Base-by-base conservation (phyloP, 2,329 filamentous ascomycete species). In the Fusarium cyanostomum region DNA sequence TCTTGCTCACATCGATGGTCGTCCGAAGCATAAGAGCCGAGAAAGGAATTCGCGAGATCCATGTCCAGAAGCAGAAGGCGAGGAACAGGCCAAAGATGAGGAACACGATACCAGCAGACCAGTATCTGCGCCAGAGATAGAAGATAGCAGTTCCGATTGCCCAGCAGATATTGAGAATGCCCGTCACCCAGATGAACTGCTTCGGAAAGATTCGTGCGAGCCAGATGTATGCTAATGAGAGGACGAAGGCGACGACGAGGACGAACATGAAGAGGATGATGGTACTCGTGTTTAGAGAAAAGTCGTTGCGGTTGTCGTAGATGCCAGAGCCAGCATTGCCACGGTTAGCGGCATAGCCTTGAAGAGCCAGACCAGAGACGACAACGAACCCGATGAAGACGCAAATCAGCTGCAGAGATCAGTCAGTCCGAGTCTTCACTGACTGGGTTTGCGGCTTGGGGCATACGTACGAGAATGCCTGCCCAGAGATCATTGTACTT, bases 401-500 rank as follows among this genome's bases (percentile, higher is more conserved):
- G 15, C 85, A 76, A 33, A 95, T 81, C 68, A 96, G 86, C 87
- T 90, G 42, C n/a, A n/a, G 16, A 24, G 4, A 16, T 59, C 27
- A 44, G 62, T 56, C 15, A 58, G 37, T 15, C n/a, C 2, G 30
- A 33, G 12, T 24, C 30, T 8, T 31, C 24, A 33, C 13, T 35
- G 16, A 15, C 28, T 33, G n/a, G 15, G 11, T 10, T 37, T 9
- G 7, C n/a, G 33, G 34, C n/a, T n/a, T n/a, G n/a, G n/a, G n/a
- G n/a, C n/a, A n/a, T 43, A 12, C 82, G 13, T 75, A 91, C 89
- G 72, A 97, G 79, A 35, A 96, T 79, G 5, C 90, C 93, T 4
- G 94, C 94, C 94, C 94, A 97, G 24, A 91, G 73, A 74, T 98
- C 94, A 71, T 97, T 92, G 79, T 85, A 97, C 75, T 94, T 96